These are phyloP conservation scores for Chaetomium strumarium DNA, from an alignment of 2,329 filamentous ascomycete species.

Conservation along the genomic window DNA sequence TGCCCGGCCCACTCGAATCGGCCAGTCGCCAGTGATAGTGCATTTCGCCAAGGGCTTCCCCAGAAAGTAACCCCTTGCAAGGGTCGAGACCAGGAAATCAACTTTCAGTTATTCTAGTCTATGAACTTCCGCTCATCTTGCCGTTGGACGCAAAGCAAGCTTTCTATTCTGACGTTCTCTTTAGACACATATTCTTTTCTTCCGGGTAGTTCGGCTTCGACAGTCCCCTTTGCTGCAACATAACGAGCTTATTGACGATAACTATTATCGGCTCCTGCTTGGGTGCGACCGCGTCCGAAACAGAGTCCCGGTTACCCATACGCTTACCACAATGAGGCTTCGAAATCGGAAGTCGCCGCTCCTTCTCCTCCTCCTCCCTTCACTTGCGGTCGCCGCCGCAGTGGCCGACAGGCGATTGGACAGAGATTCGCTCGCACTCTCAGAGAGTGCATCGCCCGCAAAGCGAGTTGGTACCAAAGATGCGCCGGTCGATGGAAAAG, in stretches of 20 bases:
- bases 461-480: slow-evolving; percentile 56
- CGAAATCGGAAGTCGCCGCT: slow-evolving; percentile 48
- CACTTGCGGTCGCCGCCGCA: slow-evolving; percentile 43
- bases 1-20: no score
- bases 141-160: not conserved
- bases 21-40: slow-evolving; percentile 14
- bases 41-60: slow-evolving; percentile 17
- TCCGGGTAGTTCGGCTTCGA: not conserved
- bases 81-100: not conserved
- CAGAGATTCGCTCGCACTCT: slow-evolving; percentile 24
- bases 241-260: not conserved
- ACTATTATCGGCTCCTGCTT: not conserved
- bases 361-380: slow-evolving; percentile 55
- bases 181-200: not conserved
- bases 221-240: not conserved
- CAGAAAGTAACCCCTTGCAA: slow-evolving; percentile 12
- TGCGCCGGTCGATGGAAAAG: slow-evolving; percentile 84
- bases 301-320: not conserved
- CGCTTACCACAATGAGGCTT: slow-evolving; percentile 50
- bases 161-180: slow-evolving; percentile 13
- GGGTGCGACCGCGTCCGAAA: no score
- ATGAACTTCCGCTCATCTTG: not conserved
- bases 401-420: slow-evolving; percentile 26
- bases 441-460: slow-evolving; percentile 22
- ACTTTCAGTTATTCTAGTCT: not conserved